phyloP scores from a whole-genome alignment of 805 yeast genomes.

The Zygotorulaspora chibaensis region DNA sequence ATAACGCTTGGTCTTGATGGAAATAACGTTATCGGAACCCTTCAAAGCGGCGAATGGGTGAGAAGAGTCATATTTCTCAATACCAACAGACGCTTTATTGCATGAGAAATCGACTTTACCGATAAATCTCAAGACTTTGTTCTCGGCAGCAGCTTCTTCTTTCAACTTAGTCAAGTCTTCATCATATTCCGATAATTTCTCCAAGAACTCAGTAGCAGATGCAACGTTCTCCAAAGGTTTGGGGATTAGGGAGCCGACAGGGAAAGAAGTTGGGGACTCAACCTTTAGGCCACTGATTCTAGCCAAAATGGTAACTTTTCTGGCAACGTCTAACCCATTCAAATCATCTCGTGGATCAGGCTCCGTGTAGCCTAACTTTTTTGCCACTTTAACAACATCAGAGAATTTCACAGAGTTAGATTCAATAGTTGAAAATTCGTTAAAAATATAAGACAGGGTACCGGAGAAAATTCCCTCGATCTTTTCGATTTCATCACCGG shows the following conservation, averaged over 20 bases:
- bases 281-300: constrained; percentile 85
- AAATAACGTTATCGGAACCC: constrained; percentile 94
- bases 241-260: constrained; percentile 92
- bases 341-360: constrained; percentile 99
- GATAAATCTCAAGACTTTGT: constrained; percentile 88
- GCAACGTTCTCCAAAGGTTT: constrained; percentile 68
- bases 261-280: constrained; percentile 85
- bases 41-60: constrained; percentile 95
- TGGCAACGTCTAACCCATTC: constrained; percentile 96
- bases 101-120: constrained; percentile 80
- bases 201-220: constrained; percentile 74
- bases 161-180: constrained; percentile 71
- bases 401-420: constrained; percentile 70
- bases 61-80: constrained; percentile 77
- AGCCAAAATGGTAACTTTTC: constrained; percentile 94
- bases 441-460: constrained; percentile 90
- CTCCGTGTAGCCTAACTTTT: constrained; percentile 90
- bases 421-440: constrained; percentile 75
- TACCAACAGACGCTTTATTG: constrained; percentile 74
- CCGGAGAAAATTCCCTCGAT: constrained; percentile 98
- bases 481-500: constrained; percentile 89
- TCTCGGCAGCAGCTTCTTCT: constrained; percentile 73
- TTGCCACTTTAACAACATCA: constrained; percentile 84
- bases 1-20: constrained; percentile 89
- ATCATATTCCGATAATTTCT: constrained; percentile 79